A percentile compares a stretch with the other conserved stretches of the same genome.
Evolutionary conservation across 2,329 filamentous ascomycete genomes (phyloP).

Genomic region (Amauroascus verrucosus): DNA sequence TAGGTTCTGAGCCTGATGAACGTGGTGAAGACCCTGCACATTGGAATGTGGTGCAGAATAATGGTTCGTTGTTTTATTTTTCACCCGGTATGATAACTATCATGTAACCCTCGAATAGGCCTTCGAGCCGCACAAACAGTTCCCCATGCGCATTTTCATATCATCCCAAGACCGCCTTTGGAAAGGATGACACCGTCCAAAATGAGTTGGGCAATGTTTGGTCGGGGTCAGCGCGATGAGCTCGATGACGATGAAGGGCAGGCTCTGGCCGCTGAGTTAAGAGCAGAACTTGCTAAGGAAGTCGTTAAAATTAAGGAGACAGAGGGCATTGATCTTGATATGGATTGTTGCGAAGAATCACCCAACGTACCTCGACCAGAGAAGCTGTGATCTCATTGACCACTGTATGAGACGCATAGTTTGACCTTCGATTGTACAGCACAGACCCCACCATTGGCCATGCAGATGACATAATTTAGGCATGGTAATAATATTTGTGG

Average conservation of each 20-base stretch:
- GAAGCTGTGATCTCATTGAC: slow-evolving; percentile 7
- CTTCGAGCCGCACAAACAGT: slow-evolving; percentile 84
- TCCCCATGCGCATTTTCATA: slow-evolving; percentile 86
- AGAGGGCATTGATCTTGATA: slow-evolving; percentile 29
- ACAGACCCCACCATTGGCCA: background rate
- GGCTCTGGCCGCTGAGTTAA: slow-evolving; percentile 28
- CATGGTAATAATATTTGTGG: background rate
- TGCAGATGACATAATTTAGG: background rate
- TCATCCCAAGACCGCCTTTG: slow-evolving; percentile 65
- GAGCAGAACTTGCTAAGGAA: slow-evolving; percentile 31
- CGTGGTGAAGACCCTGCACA: slow-evolving; percentile 61
- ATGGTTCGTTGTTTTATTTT: slow-evolving; percentile 43
- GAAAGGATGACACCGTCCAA: slow-evolving; percentile 19
- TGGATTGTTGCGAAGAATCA: background rate
- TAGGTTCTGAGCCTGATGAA: slow-evolving; percentile 33
- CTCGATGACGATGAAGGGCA: slow-evolving; percentile 39
- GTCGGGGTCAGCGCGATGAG: slow-evolving; percentile 38
- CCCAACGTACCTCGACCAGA: background rate
- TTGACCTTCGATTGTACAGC: background rate
- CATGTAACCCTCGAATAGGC: slow-evolving; percentile 35
- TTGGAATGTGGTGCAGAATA: slow-evolving; percentile 97
- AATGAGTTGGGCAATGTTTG: slow-evolving; percentile 38
- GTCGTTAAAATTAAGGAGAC: slow-evolving; percentile 27
- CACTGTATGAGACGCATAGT: background rate
- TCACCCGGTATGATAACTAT: slow-evolving; percentile 4